phyloP scores from a whole-genome alignment of 768 basidiomycete genomes.

The Rhizopogon vinicolor region DNA sequence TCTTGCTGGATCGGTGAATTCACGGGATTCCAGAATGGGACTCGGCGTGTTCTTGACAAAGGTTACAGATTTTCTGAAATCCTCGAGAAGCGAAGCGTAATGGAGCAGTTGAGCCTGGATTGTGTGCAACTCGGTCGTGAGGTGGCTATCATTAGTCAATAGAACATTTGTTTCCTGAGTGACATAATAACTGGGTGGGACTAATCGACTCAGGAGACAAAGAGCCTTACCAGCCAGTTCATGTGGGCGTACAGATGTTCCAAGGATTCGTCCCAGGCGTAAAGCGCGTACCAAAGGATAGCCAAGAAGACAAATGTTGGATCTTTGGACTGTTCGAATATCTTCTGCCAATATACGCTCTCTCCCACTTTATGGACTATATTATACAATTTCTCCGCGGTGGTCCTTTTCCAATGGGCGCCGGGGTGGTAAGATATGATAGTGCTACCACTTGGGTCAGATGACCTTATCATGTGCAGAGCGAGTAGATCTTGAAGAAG shows the following conservation, averaged over 20 bases:
- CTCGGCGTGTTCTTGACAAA: slow-evolving; percentile 42
- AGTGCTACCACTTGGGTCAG: not conserved
- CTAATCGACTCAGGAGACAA: not conserved
- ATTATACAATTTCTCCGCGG: not conserved
- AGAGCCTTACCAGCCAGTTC: slow-evolving; percentile 35
- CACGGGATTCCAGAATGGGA: slow-evolving; percentile 30
- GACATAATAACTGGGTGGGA: not conserved
- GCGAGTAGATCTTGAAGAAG: slow-evolving; percentile 36
- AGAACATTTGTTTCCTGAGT: slow-evolving; percentile 39
- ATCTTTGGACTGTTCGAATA: slow-evolving; percentile 21
- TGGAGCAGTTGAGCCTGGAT: slow-evolving; percentile 48
- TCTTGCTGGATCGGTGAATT: too few relatives aligned
- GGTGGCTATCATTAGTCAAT: slow-evolving; percentile 28
- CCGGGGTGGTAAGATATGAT: slow-evolving; percentile 9
- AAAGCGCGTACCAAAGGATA: slow-evolving; percentile 46
- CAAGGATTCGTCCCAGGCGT: slow-evolving; percentile 50
- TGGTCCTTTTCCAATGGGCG: not conserved
- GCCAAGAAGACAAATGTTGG: slow-evolving; percentile 46
- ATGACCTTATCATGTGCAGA: slow-evolving; percentile 38
- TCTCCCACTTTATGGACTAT: not conserved
- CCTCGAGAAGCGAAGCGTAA: slow-evolving; percentile 42
- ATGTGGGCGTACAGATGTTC: slow-evolving; percentile 43
- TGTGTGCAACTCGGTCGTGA: slow-evolving; percentile 47
- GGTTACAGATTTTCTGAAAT: slow-evolving; percentile 40
- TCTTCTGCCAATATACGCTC: slow-evolving; percentile 3